A percentile compares a stretch with the other conserved stretches of the same genome.
Conservation (phyloP, 345 rosid species). For the Eutrema japonicum region DNA sequence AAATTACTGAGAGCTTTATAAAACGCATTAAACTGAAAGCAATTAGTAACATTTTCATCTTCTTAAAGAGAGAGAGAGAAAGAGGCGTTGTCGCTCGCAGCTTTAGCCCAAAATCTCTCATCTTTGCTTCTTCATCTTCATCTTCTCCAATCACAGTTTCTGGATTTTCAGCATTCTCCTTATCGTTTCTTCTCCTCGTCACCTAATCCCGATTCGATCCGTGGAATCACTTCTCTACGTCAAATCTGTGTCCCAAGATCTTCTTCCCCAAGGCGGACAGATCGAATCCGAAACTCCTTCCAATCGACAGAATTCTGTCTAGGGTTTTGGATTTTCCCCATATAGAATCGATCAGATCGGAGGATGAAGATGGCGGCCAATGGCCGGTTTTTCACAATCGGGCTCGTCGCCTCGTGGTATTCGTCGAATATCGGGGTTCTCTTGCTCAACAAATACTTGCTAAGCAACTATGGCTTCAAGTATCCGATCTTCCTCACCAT, state of each 20-base stretch:
- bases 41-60: conserved; percentile 14
- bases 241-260: conserved; percentile 16
- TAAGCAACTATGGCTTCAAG: conserved; percentile 72
- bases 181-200: not conserved
- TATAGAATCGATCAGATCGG: conserved; percentile 22
- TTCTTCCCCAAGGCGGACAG: not conserved
- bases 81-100: conserved; percentile 19
- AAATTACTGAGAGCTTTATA: conserved; percentile 11
- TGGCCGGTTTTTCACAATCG: conserved; percentile 54
- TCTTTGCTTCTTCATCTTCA: conserved; percentile 26
- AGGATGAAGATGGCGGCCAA: conserved; percentile 45
- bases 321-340: conserved; percentile 5
- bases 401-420: conserved; percentile 67
- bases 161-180: conserved; percentile 6
- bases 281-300: conserved; percentile 9
- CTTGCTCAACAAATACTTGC: conserved; percentile 66
- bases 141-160: conserved; percentile 23
- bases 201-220: conserved; percentile 13
- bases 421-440: conserved; percentile 69
- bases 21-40: conserved; percentile 24
- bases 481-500: conserved; percentile 78
- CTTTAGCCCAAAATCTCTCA: conserved; percentile 30
- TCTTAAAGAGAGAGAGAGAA: not conserved
- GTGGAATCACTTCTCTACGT: not conserved
- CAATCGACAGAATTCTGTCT: not conserved